Percentiles rank a stretch among this genome's conserved stretches.
Conservation (phyloP, 257 asterid genomes). For the Paraleonurus japonicus region DNA sequence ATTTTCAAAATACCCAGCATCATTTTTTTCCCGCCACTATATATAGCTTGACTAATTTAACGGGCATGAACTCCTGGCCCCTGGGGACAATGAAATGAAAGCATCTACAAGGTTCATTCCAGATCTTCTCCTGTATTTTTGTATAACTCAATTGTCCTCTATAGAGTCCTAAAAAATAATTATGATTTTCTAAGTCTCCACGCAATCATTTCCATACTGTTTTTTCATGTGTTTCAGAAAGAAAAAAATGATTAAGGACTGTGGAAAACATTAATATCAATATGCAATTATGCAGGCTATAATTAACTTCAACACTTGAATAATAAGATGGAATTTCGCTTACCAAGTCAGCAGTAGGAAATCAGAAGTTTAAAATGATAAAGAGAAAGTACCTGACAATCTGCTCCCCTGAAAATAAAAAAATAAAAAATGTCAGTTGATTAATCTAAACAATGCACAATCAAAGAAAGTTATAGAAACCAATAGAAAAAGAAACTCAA, state of each 20-base stretch:
- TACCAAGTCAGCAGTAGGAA: slow-evolving; percentile 11
- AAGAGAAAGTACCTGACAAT: slow-evolving; percentile 60
- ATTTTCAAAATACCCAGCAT: too few relatives aligned
- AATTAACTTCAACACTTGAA: slow-evolving; percentile 2
- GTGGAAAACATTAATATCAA: background rate
- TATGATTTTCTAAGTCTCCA: background rate
- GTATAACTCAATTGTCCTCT: background rate
- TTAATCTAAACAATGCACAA: slow-evolving; percentile 7
- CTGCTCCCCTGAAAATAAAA: slow-evolving; percentile 76
- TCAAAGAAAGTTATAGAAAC: slow-evolving; percentile 1
- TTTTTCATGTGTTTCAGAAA: background rate
- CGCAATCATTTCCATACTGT: slow-evolving; percentile 4
- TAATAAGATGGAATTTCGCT: background rate
- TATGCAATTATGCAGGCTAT: slow-evolving; percentile 3
- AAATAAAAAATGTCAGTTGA: slow-evolving; percentile 35
- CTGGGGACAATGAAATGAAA: background rate
- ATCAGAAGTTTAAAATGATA: background rate
- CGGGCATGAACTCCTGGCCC: background rate
- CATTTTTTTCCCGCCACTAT: background rate
- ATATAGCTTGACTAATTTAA: background rate
- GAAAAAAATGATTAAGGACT: background rate
- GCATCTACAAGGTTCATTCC: slow-evolving; percentile 5
- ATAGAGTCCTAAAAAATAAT: background rate
- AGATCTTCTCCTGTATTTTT: background rate
- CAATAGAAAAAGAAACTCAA: background rate